Conservation (phyloP, 225 moss, liverwort and hornwort genomes). For the Bryoerythrophyllum caledonicum region DNA sequence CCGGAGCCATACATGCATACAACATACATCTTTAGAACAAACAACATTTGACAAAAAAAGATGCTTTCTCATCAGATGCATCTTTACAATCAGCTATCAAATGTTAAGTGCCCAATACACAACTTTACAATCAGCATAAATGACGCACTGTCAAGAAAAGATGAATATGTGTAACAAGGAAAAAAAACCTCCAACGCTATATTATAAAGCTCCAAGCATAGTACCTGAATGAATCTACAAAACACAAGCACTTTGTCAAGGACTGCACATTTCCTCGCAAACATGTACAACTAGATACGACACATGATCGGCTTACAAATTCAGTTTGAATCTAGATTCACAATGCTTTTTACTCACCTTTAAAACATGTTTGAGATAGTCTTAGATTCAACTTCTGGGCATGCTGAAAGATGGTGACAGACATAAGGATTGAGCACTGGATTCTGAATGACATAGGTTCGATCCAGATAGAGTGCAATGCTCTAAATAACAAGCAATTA, state of each 20-base stretch:
- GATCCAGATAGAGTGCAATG: slow-evolving; percentile 87
- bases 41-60: background rate
- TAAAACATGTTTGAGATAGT: slow-evolving; percentile 79
- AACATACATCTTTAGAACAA: background rate
- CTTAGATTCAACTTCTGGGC: slow-evolving; percentile 83
- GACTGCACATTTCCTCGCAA: no score
- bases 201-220: no score
- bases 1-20: background rate
- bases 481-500: slow-evolving; percentile 94
- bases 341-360: slow-evolving; percentile 49
- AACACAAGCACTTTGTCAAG: no score
- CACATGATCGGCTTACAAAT: no score
- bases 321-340: background rate
- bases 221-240: no score
- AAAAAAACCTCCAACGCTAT: background rate
- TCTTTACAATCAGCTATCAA: no score
- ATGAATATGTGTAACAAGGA: no score
- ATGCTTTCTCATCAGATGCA: slow-evolving; percentile 12
- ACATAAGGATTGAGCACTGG: slow-evolving; percentile 87
- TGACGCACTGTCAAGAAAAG: background rate
- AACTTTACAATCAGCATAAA: background rate
- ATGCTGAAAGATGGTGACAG: slow-evolving; percentile 78
- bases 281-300: no score
- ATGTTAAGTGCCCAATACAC: background rate
- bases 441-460: slow-evolving; percentile 92